These are phyloP conservation scores for Begonia peltatifolia DNA, from an alignment of 306 rosid species.

Conservation along the genomic window DNA sequence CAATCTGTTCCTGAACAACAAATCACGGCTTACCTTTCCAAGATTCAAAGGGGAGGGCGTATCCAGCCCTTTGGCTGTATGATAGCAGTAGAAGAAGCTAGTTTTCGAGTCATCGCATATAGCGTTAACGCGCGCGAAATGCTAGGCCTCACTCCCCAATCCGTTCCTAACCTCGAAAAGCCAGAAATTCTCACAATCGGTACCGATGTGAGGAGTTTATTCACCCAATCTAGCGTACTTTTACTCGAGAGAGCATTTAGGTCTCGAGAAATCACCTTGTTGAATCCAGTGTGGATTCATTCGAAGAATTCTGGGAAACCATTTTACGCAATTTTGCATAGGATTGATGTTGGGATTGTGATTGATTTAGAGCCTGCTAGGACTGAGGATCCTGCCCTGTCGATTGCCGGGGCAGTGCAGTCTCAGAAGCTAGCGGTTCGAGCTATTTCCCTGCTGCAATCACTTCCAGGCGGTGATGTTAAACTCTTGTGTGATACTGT, in stretches of 20 bases:
- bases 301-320: conserved; percentile 62
- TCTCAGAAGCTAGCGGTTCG: conserved; percentile 88
- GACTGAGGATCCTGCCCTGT: conserved; percentile 82
- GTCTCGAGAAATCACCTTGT: conserved; percentile 70
- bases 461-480: conserved; percentile 85
- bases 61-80: conserved; percentile 83
- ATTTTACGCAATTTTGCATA: conserved; percentile 83
- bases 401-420: conserved; percentile 97
- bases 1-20: conserved; percentile 54
- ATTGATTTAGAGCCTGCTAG: conserved; percentile 87
- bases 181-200: conserved; percentile 30
- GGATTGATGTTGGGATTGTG: conserved; percentile 77
- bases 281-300: conserved; percentile 89
- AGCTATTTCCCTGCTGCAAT: conserved; percentile 74
- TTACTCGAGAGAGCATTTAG: conserved; percentile 68
- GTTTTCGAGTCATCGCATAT: conserved; percentile 38
- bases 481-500: conserved; percentile 63
- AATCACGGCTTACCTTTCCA: conserved; percentile 57
- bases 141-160: conserved; percentile 63
- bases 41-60: conserved; percentile 78
- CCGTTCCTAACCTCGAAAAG: conserved; percentile 51
- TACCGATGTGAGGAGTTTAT: conserved; percentile 50
- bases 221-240: conserved; percentile 29
- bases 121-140: conserved; percentile 74
- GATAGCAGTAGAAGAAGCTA: conserved; percentile 53